These are phyloP conservation scores for Solanum virginianum DNA, from an alignment of 257 asterid species.

Conservation along the genomic window DNA sequence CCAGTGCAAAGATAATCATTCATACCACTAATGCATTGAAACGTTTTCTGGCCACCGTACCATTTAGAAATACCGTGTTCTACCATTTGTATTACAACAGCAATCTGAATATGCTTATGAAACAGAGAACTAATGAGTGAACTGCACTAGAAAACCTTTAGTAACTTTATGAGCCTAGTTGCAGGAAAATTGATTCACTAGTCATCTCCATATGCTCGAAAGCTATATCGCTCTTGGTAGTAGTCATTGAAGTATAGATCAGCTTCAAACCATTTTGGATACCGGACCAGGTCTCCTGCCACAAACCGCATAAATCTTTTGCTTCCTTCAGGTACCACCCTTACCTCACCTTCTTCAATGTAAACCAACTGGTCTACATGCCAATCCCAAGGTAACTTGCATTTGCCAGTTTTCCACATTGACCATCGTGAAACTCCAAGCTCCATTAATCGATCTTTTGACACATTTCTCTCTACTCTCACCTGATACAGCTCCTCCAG, in stretches of 20 bases:
- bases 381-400: slow-evolving; percentile 98
- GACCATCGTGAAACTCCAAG: slow-evolving; percentile 78
- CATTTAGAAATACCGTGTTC: not conserved
- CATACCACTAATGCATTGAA: not conserved
- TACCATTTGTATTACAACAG: slow-evolving; percentile 6
- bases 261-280: slow-evolving; percentile 97
- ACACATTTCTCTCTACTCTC: slow-evolving; percentile 61
- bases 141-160: not conserved
- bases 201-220: slow-evolving; percentile 86
- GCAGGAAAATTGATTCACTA: slow-evolving; percentile 6
- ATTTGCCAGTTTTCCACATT: slow-evolving; percentile 81
- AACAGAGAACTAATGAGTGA: not conserved
- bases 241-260: slow-evolving; percentile 80
- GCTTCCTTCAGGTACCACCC: slow-evolving; percentile 93
- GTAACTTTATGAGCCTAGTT: not conserved
- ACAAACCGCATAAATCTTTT: slow-evolving; percentile 59
- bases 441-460: slow-evolving; percentile 49
- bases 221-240: slow-evolving; percentile 82
- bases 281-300: slow-evolving; percentile 86
- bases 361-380: slow-evolving; percentile 91
- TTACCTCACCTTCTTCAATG: slow-evolving; percentile 93
- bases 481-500: slow-evolving; percentile 87
- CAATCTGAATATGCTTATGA: not conserved
- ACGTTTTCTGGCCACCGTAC: not conserved
- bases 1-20: not conserved